Evolutionary conservation across 2,329 filamentous ascomycete genomes (phyloP), one percentile per base, ranked within the genome.

Genomic region (Myriosclerotinia curreyana): DNA sequence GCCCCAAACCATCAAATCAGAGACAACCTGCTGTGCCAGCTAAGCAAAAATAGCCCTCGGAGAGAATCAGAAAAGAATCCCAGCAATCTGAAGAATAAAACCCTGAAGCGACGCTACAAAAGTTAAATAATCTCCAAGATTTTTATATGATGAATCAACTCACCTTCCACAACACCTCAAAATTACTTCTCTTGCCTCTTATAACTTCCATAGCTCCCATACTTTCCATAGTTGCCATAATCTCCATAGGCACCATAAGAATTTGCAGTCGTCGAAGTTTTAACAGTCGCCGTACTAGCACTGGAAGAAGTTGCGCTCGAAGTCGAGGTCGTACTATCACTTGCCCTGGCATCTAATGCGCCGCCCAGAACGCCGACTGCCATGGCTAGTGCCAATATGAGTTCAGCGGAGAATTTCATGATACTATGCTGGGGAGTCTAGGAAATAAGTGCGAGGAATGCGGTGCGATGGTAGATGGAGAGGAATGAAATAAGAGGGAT

Each of bases 201-300:
- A 7, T 64, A 64, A 49, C 38, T 31, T n/a, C 56, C 48, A 38
- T 64, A 64, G 9, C 55, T 64, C 28, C 62, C 62, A 53, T 64
- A 64, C 4, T 17, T 44, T 36, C 55, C 62, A 31, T 64, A 64
- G 11, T 60, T 64, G 0, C 62, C 55, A 31, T 64, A 64, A 15
- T 60, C 60, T 1, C 62, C 55, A 60, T 64, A 64, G 0, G 34
- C 44, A 17, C 25, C 61, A 51, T 61, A 64, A 5, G 40, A n/a
- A 20, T 31, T 42, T 12, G 38, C 17, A 3, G 55, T 53, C 5
- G 48, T 46, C 14, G 34, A 25, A 12, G 55, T 60, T 20, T 28
- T 28, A 2, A 12, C 42, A 3, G 46, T 52, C 7, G 46, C 38
- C 4, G 55, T 36, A 3, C 31, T 49, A 14, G 38, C 44, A 53